Evolutionary conservation across 495 filamentous ascomycete species (phyloP), one percentile per base, ranked within the genome.

Genomic region (Terfezia claveryi): DNA sequence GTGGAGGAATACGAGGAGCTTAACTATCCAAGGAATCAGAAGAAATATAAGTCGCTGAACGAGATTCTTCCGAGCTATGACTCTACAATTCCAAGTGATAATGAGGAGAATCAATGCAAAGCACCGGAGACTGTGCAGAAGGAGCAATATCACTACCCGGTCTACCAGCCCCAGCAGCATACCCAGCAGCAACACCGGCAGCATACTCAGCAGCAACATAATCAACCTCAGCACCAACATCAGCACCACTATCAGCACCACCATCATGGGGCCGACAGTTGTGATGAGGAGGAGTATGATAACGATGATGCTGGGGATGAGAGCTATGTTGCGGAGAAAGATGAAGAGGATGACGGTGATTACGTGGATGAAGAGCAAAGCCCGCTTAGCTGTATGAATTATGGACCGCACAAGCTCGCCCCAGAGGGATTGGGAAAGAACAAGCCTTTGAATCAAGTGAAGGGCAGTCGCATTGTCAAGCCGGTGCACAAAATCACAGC

Each of bases 71-170:
- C 69, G 59, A 79, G 77, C 56, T 80, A 75, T 54, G 81, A 86
- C 59, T 81, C 79, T 59, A 78, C 74, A 17, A 82, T 87, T 20
- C 77, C 74, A 7, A 91, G 86, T 67, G 83, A 78, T 23, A 78
- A 82, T 56, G 76, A 80, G 50, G 73, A 64, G 41, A 54, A 51
- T 38, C 62, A 51, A 32, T 49, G 49, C 16, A 11, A 16, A 38
- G 44, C 54, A n/a, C 53, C 49, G 41, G 54, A 32, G 27, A 32
- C 27, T 32, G 27, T 36, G 12, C 60, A 54, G 20, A 11, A 46
- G 5, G 49, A 56, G 14, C 57, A 62, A 37, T 58, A 62, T 23
- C 23, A 16, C 1, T 38, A 59, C 4, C 54, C 7, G 2, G 56
- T 54, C 16, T 54, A 12, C 16, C 36, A 9, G 55, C 49, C 16